Percentiles rank a stretch among this genome's conserved stretches.
Evolutionary conservation across 345 rosid genomes (phyloP).

Genomic region (Aegle marmelos): DNA sequence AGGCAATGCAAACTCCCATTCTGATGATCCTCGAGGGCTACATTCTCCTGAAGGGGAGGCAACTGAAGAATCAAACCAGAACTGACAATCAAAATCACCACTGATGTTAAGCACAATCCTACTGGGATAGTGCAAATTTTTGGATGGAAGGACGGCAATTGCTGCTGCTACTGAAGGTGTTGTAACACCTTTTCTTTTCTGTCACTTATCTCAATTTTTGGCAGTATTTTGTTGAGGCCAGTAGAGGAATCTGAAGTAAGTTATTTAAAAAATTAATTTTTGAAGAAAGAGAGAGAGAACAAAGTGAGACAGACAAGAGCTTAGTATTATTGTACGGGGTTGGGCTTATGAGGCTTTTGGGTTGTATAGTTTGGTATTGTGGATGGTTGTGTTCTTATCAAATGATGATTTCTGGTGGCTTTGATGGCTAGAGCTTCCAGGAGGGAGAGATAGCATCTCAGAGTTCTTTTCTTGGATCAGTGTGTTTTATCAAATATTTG

Average conservation of each 20-base stretch:
- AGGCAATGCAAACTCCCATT: not conserved
- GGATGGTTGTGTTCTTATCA: constrained; percentile 13
- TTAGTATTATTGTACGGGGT: constrained; percentile 15
- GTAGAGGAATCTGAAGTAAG: constrained; percentile 23
- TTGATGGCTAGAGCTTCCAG: not conserved
- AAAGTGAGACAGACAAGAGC: not conserved
- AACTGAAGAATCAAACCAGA: constrained; percentile 9
- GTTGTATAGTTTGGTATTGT: constrained; percentile 35
- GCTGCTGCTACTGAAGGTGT: constrained; percentile 11
- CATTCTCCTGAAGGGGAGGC: constrained; percentile 16
- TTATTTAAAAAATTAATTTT: constrained; percentile 19
- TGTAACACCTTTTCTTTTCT: constrained; percentile 5
- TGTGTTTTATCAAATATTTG: not conserved
- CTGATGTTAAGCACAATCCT: not conserved
- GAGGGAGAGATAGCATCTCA: not conserved
- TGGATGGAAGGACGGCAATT: not conserved
- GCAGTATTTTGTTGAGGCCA: constrained; percentile 25
- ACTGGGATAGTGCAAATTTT: constrained; percentile 5
- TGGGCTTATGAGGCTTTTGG: constrained; percentile 17
- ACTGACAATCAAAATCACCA: not conserved
- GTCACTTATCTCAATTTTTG: constrained; percentile 22
- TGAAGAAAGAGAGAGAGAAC: constrained; percentile 4
- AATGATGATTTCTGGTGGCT: not conserved
- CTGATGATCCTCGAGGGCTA: constrained; percentile 6
- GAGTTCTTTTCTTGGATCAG: not conserved